These are phyloP conservation scores for Ceratobasidium sp. DNA, from an alignment of 1,284 basidiomycete species.

Conservation along the genomic window DNA sequence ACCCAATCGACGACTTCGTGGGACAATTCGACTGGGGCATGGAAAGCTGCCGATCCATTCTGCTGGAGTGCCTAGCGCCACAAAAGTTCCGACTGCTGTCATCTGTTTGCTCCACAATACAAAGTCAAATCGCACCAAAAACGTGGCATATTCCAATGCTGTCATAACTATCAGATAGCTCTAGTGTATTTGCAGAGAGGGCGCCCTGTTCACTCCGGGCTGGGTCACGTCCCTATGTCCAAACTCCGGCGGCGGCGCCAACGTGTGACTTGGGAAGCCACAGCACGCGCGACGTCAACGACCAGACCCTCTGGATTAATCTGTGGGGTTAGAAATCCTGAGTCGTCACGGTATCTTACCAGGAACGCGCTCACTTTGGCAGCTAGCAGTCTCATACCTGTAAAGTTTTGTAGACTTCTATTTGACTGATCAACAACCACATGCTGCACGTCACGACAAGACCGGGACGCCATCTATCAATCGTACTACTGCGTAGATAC, in stretches of 20 bases:
- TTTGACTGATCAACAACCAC: constrained; percentile 40
- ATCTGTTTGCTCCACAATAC: constrained; percentile 19
- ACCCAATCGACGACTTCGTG: constrained; percentile 27
- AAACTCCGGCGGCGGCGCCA: constrained; percentile 15
- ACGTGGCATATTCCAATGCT: constrained; percentile 1
- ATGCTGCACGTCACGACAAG: constrained; percentile 20
- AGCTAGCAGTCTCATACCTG: background rate
- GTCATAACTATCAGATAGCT: background rate
- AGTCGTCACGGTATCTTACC: background rate
- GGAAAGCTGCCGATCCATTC: constrained; percentile 31
- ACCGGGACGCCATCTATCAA: constrained; percentile 2
- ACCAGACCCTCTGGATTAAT: background rate
- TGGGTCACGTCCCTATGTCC: constrained; percentile 5
- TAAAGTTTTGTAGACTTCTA: constrained; percentile 11
- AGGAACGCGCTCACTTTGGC: constrained; percentile 8
- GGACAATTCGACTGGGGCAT: constrained; percentile 1
- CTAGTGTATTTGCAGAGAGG: background rate
- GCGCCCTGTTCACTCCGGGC: background rate
- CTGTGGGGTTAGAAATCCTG: background rate
- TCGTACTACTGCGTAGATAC: background rate
- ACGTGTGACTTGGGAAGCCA: constrained; percentile 9
- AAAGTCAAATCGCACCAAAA: constrained; percentile 6
- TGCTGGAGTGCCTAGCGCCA: constrained; percentile 3
- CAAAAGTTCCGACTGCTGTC: constrained; percentile 2
- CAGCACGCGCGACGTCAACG: background rate